Conservation (phyloP, 441 rosid species). For the Codiaeum variegatum region DNA sequence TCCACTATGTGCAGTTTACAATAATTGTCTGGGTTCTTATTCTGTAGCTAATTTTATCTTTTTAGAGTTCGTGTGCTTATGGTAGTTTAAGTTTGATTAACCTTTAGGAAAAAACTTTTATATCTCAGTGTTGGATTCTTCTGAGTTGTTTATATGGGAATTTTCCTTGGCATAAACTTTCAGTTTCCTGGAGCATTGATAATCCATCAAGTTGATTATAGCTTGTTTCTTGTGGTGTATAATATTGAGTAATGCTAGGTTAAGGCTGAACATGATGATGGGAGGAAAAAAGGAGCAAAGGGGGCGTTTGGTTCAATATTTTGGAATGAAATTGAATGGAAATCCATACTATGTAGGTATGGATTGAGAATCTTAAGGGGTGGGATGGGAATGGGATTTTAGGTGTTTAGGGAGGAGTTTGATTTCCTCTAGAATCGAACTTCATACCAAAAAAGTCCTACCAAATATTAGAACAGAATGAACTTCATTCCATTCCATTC, state of each 20-base stretch:
- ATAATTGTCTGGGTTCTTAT: not conserved
- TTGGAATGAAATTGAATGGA: no score
- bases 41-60: not conserved
- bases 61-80: not conserved
- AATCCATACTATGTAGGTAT: no score
- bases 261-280: not conserved
- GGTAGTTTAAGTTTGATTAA: not conserved
- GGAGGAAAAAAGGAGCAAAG: not conserved
- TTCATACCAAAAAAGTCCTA: no score
- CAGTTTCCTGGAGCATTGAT: not conserved
- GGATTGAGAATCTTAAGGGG: no score
- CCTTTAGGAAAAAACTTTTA: not conserved
- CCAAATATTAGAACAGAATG: no score
- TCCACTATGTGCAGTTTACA: not conserved
- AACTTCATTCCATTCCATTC: no score
- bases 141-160: not conserved
- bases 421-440: no score
- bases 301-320: no score
- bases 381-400: no score
- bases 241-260: not conserved
- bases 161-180: not conserved
- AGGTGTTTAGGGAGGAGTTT: no score
- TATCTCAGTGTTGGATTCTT: not conserved
- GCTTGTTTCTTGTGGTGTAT: slow-evolving; percentile 1
- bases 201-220: not conserved